Conservation (phyloP, 257 asterid genomes). For the Solanum lycopersicoides region DNA sequence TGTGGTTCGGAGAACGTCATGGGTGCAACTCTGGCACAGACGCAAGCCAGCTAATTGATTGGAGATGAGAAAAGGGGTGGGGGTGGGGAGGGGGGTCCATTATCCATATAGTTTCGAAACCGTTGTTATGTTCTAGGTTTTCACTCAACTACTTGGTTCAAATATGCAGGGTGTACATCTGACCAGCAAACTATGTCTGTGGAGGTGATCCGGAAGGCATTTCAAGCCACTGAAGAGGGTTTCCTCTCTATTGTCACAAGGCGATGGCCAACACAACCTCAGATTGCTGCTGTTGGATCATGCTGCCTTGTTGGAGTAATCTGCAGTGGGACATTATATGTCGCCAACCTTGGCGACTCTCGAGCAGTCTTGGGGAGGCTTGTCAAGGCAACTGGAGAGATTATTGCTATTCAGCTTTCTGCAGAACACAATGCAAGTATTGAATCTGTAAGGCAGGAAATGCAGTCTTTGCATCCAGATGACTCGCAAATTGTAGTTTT, state of each 20-base stretch:
- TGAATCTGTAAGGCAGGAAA: constrained; percentile 52
- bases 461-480: constrained; percentile 52
- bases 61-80: not conserved
- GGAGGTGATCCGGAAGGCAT: constrained; percentile 52
- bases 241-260: constrained; percentile 39
- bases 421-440: constrained; percentile 57
- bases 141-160: not conserved
- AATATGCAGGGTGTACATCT: constrained; percentile 35
- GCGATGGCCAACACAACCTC: constrained; percentile 48
- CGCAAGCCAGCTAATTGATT: not conserved
- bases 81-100: not conserved
- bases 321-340: constrained; percentile 46
- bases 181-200: constrained; percentile 47
- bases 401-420: constrained; percentile 45
- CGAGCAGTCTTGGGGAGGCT: constrained; percentile 61
- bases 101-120: not conserved
- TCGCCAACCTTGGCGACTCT: constrained; percentile 63
- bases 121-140: not conserved
- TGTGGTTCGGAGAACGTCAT: not conserved
- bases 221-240: constrained; percentile 67
- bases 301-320: constrained; percentile 60
- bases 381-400: constrained; percentile 62
- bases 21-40: not conserved
- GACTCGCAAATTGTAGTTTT: constrained; percentile 55
- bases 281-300: constrained; percentile 63